Evolutionary conservation across 805 yeast genomes (phyloP).

Genomic region (Allodekkera sacchari): DNA sequence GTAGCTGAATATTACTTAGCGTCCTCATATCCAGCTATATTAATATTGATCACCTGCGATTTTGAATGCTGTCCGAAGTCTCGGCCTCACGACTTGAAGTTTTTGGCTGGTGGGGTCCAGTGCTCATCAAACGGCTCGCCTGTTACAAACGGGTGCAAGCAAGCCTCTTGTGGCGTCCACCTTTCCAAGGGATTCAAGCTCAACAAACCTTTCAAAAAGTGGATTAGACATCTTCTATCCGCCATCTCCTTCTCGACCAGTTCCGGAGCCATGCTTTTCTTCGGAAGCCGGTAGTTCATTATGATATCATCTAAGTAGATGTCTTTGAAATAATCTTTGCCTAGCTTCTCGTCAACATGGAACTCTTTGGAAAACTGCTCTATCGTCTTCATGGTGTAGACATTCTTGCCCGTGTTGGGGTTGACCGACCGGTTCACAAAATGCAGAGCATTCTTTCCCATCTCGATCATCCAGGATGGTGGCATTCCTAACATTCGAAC

Average conservation of each 20-base stretch:
- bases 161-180: slow-evolving; percentile 95
- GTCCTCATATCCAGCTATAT: neutral
- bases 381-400: slow-evolving; percentile 27
- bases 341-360: slow-evolving; percentile 58
- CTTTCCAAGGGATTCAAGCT: slow-evolving; percentile 88
- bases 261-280: slow-evolving; percentile 42
- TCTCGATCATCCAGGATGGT: slow-evolving; percentile 94
- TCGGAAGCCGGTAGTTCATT: slow-evolving; percentile 63
- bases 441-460: slow-evolving; percentile 75
- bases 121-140: slow-evolving; percentile 44
- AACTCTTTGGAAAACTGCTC: slow-evolving; percentile 46
- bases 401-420: slow-evolving; percentile 27
- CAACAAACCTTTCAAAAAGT: slow-evolving; percentile 70
- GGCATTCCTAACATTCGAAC: slow-evolving; percentile 79
- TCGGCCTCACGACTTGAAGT: too few species aligned
- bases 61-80: too few species aligned
- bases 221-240: slow-evolving; percentile 63
- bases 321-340: slow-evolving; percentile 71
- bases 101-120: slow-evolving; percentile 41
- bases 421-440: slow-evolving; percentile 35
- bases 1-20: too few species aligned
- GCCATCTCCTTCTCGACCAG: slow-evolving; percentile 63
- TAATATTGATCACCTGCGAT: slow-evolving; percentile 4
- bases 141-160: slow-evolving; percentile 82
- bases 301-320: slow-evolving; percentile 64